Base-by-base conservation (phyloP, 345 rosid genomes). In the Moricandia arvensis region DNA sequence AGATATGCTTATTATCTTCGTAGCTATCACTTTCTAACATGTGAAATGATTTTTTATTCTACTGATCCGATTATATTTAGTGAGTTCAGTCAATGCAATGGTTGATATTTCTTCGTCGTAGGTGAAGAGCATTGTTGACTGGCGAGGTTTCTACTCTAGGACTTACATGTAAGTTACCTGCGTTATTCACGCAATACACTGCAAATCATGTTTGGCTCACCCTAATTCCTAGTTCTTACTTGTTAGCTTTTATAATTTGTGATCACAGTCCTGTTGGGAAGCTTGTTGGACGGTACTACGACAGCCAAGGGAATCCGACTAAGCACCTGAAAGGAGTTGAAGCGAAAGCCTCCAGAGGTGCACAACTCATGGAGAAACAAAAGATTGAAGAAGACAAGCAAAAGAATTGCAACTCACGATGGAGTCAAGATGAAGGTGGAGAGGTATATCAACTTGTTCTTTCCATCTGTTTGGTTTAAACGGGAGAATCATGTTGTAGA, bases 351-450 rank as follows among this genome's bases (percentile, higher is more conserved):
- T 87, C 88, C 29, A 87, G 97, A 89, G 99, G 97, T 59, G 90
- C 90, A 26, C 97, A 92, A 67, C 93, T 95, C 62, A 65, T 87
- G 87, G 96, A 90, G 83, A 87, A 90, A 80, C 99, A 95, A 75
- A 92, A 90, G 85, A 69, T 45, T 7, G 96, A 92, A 81, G 99
- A 95, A 85, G 97, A 96, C 47, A 95, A 92, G 78, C 97, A 83
- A 74, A 83, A 86, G 17, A 80, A 85, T 80, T 90, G 97, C 93
- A 90, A 86, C 83, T 95, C 97, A 60, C 86, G 90, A 78, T 92
- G 97, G 99, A 95, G 96, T 76, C 96, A 92, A 80, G 86, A 76
- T 29, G 93, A 90, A 74, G 96, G 97, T 12, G 97, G 99, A 68
- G 86, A 90, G 96, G 97, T 92, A 87, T 63, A 33, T 18, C 31